Evolutionary conservation across 2,329 filamentous ascomycete species (phyloP), one percentile per base, ranked within the genome.

Genomic region (Clarireedia paspali): DNA sequence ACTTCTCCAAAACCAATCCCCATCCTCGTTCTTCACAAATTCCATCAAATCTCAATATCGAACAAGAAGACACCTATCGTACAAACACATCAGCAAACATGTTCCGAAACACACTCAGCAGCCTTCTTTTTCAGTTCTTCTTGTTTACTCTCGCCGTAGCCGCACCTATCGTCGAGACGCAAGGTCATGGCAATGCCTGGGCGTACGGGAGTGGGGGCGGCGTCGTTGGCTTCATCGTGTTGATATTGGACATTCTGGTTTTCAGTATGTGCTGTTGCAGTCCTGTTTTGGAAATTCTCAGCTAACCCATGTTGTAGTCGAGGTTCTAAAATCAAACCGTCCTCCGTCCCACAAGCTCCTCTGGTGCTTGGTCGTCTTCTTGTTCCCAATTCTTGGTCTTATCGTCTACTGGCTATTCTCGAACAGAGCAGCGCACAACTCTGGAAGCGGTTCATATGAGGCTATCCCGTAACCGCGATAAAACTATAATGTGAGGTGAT

Each of bases 391-490:
- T 49, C 67, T 80, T 61, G 83, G 83, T 57, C 74, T 84, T 68
- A 69, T 84, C 64, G 70, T 84, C 69, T 86, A 85, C 71, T 85
- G 75, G 67, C 70, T 86, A 52, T 84, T 85, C 71, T 83, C 81
- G 47, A 80, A 85, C 71, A 79, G 82, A 50, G 71, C 73, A 45
- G 72, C 75, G 27, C 80, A 84, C 68, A 79, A 76, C 67, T 54
- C 51, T 20, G 72, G 72, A 39, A 73, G 74, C 45, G 69, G 73
- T 9, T 76, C 75, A n/a, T 84, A 84, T 64, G 80, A 84, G 70
- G 68, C 77, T 27, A 63, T 58, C 23, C 38, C 56, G 34, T 58
- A 56, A 42, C 4, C 38, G 5, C 6, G 58, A 61, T 14, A 14
- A 40, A n/a, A 17, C 5, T 17, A 40, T 40, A 40, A 17, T 5